Conservation (phyloP, 1,284 basidiomycete species). For the Puccinia polysora region DNA sequence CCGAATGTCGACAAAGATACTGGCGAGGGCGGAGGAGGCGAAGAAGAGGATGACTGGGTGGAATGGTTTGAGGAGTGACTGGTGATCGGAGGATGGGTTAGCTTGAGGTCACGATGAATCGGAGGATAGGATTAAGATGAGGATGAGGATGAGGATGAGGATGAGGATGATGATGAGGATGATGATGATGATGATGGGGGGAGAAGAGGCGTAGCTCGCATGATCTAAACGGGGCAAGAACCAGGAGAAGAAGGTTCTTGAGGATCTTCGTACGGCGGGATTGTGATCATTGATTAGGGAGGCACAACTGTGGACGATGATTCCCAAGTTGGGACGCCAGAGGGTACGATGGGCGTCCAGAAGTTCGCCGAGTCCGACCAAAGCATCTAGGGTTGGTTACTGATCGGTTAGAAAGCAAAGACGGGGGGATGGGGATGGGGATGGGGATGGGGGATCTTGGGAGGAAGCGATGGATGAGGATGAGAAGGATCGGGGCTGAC, state of each 20-base stretch:
- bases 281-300: constrained; percentile 65
- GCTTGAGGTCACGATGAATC: neutral
- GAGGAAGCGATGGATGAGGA: neutral
- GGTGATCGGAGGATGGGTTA: constrained; percentile 40
- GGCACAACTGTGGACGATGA: constrained; percentile 65
- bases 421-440: neutral
- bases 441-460: too few relatives aligned
- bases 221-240: constrained; percentile 18
- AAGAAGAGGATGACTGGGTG: constrained; percentile 72
- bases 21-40: constrained; percentile 81
- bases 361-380: constrained; percentile 76
- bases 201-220: neutral
- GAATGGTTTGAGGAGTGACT: constrained; percentile 69
- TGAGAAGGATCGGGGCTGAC: constrained; percentile 52
- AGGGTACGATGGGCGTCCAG: constrained; percentile 64
- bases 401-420: neutral
- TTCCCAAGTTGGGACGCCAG: constrained; percentile 61
- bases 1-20: constrained; percentile 89
- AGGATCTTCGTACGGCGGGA: constrained; percentile 22
- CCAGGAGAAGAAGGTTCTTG: constrained; percentile 29
- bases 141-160: too few relatives aligned
- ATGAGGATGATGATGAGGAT: too few relatives aligned
- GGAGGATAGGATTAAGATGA: too few relatives aligned
- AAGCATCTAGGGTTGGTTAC: constrained; percentile 62
- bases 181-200: too few relatives aligned